phyloP scores from a whole-genome alignment of 768 basidiomycete genomes.

The Pleurotus salmoneostramineus region DNA sequence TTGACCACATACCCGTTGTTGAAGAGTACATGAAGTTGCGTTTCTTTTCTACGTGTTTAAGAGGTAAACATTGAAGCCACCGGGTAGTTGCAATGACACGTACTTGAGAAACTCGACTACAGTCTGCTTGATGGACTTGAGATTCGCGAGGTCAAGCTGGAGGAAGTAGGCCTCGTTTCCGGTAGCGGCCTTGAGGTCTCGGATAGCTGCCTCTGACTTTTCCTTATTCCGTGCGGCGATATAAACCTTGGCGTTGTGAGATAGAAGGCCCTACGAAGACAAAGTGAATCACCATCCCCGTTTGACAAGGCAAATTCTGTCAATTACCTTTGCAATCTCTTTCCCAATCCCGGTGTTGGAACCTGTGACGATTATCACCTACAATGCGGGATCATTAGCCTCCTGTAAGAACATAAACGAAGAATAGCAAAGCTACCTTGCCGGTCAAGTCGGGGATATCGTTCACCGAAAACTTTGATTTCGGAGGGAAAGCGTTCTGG shows the following conservation, averaged over 20 bases:
- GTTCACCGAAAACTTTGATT: conserved; percentile 19
- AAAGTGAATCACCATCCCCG: background rate
- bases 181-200: conserved; percentile 32
- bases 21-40: conserved; percentile 40
- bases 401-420: background rate
- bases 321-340: conserved; percentile 33
- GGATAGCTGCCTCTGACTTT: conserved; percentile 36
- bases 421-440: conserved; percentile 20
- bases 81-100: background rate
- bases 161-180: conserved; percentile 40
- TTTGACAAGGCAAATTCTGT: too few relatives aligned
- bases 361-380: conserved; percentile 45
- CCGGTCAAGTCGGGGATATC: conserved; percentile 41
- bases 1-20: conserved; percentile 44
- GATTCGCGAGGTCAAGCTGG: conserved; percentile 39
- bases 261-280: conserved; percentile 29
- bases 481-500: conserved; percentile 12
- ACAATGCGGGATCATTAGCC: background rate
- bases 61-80: background rate
- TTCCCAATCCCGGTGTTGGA: conserved; percentile 47
- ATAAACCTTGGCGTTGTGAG: conserved; percentile 49
- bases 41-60: conserved; percentile 31
- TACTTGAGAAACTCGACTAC: conserved; percentile 35
- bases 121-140: conserved; percentile 35
- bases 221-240: conserved; percentile 36